These are phyloP conservation scores for Venturiaceae sp. DNA, from an alignment of 2,329 filamentous ascomycete species.

Conservation along the genomic window DNA sequence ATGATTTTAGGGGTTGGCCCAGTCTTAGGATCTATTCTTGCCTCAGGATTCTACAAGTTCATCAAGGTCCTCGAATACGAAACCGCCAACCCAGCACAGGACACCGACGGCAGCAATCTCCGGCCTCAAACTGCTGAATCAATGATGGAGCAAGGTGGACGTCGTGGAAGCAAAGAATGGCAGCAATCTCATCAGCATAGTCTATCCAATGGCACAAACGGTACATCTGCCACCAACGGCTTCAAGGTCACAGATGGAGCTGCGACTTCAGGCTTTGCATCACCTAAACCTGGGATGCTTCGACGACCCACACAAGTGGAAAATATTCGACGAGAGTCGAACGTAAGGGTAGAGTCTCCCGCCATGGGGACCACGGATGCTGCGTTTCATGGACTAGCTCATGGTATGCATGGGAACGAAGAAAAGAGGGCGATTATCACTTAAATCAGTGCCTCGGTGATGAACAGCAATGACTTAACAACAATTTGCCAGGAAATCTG, in stretches of 20 bases:
- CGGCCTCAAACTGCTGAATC: conserved; percentile 1
- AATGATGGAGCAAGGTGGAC: neutral
- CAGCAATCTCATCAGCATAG: neutral
- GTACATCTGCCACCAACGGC: neutral
- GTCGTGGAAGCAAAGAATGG: neutral
- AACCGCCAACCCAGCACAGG: conserved; percentile 9
- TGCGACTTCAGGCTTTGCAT: neutral
- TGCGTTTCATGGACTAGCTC: neutral
- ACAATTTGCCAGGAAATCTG: too few species aligned
- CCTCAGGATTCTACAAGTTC: conserved; percentile 7
- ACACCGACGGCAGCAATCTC: neutral
- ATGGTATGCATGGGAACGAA: conserved; percentile 3
- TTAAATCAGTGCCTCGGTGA: too few species aligned
- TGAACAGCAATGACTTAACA: too few species aligned
- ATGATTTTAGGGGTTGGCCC: conserved; percentile 8
- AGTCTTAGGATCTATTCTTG: conserved; percentile 5
- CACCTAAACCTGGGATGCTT: neutral
- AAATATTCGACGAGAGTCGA: neutral
- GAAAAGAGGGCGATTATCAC: neutral
- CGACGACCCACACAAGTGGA: neutral
- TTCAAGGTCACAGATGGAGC: neutral
- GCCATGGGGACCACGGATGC: conserved; percentile 2
- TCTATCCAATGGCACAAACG: neutral
- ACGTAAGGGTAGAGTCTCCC: neutral
- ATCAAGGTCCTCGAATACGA: conserved; percentile 14